Base-by-base conservation (phyloP, 2,329 filamentous ascomycete species). In the Colletotrichum aenigma region DNA sequence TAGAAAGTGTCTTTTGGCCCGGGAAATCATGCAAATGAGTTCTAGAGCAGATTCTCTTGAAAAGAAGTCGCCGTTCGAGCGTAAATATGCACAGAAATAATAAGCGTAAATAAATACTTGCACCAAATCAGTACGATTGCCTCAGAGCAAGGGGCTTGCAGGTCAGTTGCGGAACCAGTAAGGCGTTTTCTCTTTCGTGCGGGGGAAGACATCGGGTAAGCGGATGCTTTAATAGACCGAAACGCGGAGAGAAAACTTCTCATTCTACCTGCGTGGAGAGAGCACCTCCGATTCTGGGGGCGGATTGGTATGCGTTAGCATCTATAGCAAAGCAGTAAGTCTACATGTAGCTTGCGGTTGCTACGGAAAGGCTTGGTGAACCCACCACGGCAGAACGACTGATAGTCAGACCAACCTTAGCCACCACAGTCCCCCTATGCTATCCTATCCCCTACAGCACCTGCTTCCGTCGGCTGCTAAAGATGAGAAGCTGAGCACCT, bases 31-130 rank as follows among this genome's bases (percentile, higher is more conserved):
- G 10, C n/a, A 13, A 4, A 48, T 7, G 6, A 52, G 10, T 7
- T 0, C n/a, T 12, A 13, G 0, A 12, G 18, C n/a, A 52, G 9
- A 21, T 21, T 48, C 1, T 21, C n/a, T 21, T 21, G 10, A 21
- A 52, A 52, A 21, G n/a, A 21, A 52, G n/a, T 2, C n/a, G 7
- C 9, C 2, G n/a, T 21, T n/a, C 43, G 6, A 21, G 43, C n/a
- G 9, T 10, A 48, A 48, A 21, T 21, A 6, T 7, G 12, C n/a
- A 21, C 6, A 21, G 43, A 10, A 21, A 13, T 4, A 12, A 48
- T 21, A 4, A n/a, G 18, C 10, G 6, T 48, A 10, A 12, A 21
- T 21, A 13, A 12, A 6, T 48, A 21, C 18, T 48, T 7, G 43
- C 6, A 21, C n/a, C 43, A 52, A 52, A 13, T 52, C 1, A 52